Percentiles rank a stretch among this genome's conserved stretches.
Evolutionary conservation across 2,329 filamentous ascomycete genomes (phyloP).

Genomic region (Fusarium udum): DNA sequence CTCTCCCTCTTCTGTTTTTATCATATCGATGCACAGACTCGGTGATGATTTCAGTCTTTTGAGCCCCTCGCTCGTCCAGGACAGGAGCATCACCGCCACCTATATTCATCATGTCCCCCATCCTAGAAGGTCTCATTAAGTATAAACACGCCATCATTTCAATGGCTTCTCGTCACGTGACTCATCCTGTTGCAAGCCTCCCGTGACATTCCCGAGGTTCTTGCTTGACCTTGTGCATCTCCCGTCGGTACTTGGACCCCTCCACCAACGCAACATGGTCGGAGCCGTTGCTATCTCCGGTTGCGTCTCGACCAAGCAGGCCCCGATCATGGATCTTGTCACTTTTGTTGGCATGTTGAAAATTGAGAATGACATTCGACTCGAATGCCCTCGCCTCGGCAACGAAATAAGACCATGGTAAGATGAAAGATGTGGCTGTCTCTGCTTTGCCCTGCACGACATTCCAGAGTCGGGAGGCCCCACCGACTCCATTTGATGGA

Average conservation of each 20-base stretch:
- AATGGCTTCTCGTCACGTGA: slow-evolving; percentile 20
- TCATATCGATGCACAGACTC: slow-evolving; percentile 33
- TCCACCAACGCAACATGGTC: slow-evolving; percentile 22
- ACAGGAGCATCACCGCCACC: not conserved
- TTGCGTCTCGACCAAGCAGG: not conserved
- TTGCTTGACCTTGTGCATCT: slow-evolving; percentile 41
- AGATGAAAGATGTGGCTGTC: slow-evolving; percentile 33
- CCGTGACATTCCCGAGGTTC: slow-evolving; percentile 42
- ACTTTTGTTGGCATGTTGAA: not conserved
- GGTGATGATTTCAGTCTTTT: slow-evolving; percentile 28
- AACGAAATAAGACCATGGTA: slow-evolving; percentile 1
- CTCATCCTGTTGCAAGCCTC: slow-evolving; percentile 13
- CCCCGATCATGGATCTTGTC: not conserved
- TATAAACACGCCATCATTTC: not conserved
- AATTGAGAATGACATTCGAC: not conserved
- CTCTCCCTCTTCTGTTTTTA: slow-evolving; percentile 10
- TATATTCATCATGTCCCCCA: not conserved
- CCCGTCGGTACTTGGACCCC: slow-evolving; percentile 40
- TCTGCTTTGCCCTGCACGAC: slow-evolving; percentile 41
- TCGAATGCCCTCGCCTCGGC: not conserved
- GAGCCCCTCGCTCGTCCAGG: not conserved
- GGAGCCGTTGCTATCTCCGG: slow-evolving; percentile 16
- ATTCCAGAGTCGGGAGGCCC: slow-evolving; percentile 37
- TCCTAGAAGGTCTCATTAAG: not conserved
- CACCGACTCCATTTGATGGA: slow-evolving; percentile 35